Base-by-base conservation (phyloP, 202 grass and related monocot species). In the Zizania palustris region DNA sequence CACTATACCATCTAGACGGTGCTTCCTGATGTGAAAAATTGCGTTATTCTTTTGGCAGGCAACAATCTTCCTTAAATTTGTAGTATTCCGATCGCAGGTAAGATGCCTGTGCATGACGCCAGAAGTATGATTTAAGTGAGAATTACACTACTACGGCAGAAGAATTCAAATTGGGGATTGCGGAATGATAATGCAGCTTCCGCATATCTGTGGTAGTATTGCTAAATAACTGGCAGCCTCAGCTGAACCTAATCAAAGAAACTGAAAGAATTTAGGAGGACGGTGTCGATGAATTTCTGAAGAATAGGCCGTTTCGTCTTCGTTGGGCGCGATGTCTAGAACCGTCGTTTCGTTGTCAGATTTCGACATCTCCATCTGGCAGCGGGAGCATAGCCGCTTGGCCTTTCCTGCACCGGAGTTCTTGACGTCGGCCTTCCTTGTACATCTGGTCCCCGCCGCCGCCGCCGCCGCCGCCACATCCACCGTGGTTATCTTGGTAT, bases 31-130 rank as follows among this genome's bases (percentile, higher is more conserved):
- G 70, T 95, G 95, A 85, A 83, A 94, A 85, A 98, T 81, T 62
- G 95, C 95, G 67, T 90, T 88, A 82, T 98, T 98, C 84, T 91
- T 86, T 71, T 97, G 90, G 54, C 87, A 94, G 63, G 83, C 88
- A 65, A 86, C 68, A 78, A 88, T 98, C 77, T 95, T 88, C 80
- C 84, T 88, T 74, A 75, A 72, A 66, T 85, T 88, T 60, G 87
- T 92, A 41, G 63, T 71, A 78, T 98, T 98, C 62, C 88, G 82
- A 56, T 81, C 71, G 83, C 91, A 98, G 50, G 86, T 81, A 88
- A 98, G 82, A 92, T 98, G 95, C 54, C 95, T 93, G 78, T 95
- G 95, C 89, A 98, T 95, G 76, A 98, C 49, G n/a, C 95, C 89
- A 20, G 95, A 70, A 9, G 28, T 44, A 70, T 70, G 28, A 50